Base-by-base conservation (phyloP, 2,329 filamentous ascomycete species). In the Geosmithia morbida region DNA sequence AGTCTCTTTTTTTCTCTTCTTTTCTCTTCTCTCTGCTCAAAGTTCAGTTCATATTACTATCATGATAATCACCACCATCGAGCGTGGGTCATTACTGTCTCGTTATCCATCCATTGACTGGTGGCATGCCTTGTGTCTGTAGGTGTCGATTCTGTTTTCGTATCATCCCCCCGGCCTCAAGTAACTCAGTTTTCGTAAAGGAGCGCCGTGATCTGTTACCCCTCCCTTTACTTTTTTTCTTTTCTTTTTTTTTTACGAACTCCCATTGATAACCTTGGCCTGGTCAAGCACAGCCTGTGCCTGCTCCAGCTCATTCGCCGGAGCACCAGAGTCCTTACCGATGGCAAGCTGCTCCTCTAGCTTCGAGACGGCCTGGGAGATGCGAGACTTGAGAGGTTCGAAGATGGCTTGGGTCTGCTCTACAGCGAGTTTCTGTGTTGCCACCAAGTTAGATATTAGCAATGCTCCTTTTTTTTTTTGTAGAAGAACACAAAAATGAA, bases 401-500 rank as follows among this genome's bases (percentile, higher is more conserved):
- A 97, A 84, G 26, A 97, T 79, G 48, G 81, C 84, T 61, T 84
- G 84, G 8, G 92, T 97, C 67, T 98, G 86, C 53, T 88, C 80
- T n/a, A 88, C 69, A 19, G 85, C 89, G 69, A 78, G 76, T 67
- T 77, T 76, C 88, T 95, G n/a, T n/a, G n/a, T n/a, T n/a, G n/a
- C n/a, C n/a, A n/a, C n/a, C n/a, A n/a, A n/a, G n/a, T n/a, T n/a
- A n/a, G n/a, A n/a, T n/a, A n/a, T n/a, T n/a, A n/a, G n/a, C n/a
- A n/a, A n/a, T n/a, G n/a, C 22, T 26, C 22, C 22, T 26, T 26
- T 8, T 26, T 26, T 8, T 26, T 26, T 26, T n/a, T n/a, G n/a
- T n/a, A n/a, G n/a, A n/a, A n/a, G n/a, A n/a, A n/a, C n/a, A n/a
- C n/a, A n/a, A n/a, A n/a, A n/a, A n/a, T n/a, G n/a, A n/a, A n/a